Conservation (phyloP, 768 basidiomycete species). For the Boletus vermiculosoides region DNA sequence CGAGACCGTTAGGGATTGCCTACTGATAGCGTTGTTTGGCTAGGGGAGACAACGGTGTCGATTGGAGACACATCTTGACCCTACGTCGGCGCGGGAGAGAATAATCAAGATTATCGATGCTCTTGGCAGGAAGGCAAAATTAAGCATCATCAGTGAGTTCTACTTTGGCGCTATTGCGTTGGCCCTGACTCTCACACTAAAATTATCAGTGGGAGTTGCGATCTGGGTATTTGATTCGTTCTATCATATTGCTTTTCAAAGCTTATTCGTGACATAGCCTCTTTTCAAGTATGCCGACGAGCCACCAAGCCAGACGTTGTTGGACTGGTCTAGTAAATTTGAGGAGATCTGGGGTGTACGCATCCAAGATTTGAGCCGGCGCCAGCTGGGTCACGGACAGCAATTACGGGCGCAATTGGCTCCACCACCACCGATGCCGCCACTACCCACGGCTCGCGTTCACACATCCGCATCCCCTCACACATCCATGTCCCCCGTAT, state of each 20-base stretch:
- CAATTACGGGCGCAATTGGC: slow-evolving; percentile 17
- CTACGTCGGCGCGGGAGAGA: slow-evolving; percentile 38
- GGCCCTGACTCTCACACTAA: slow-evolving; percentile 1
- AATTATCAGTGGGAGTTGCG: slow-evolving; percentile 53
- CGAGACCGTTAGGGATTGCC: neutral
- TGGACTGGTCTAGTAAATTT: slow-evolving; percentile 60
- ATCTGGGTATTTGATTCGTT: slow-evolving; percentile 53
- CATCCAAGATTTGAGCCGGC: slow-evolving; percentile 45
- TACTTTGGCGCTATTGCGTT: slow-evolving; percentile 33
- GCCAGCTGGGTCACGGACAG: slow-evolving; percentile 17
- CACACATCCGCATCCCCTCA: slow-evolving; percentile 22
- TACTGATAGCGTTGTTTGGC: neutral
- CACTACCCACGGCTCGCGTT: slow-evolving; percentile 29
- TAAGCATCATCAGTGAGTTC: slow-evolving; percentile 46
- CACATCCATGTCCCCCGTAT: slow-evolving; percentile 20
- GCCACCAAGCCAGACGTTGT: slow-evolving; percentile 49
- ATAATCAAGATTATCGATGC: slow-evolving; percentile 39
- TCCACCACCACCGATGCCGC: slow-evolving; percentile 30
- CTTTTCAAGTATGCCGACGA: slow-evolving; percentile 63
- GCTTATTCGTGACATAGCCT: slow-evolving; percentile 42
- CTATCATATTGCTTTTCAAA: slow-evolving; percentile 24
- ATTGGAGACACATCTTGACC: slow-evolving; percentile 24
- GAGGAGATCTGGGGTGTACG: slow-evolving; percentile 67
- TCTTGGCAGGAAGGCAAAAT: slow-evolving; percentile 41
- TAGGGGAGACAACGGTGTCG: slow-evolving; percentile 36